These are phyloP conservation scores for Ustulina deusta DNA, from an alignment of 2,329 filamentous ascomycete genomes.

Conservation along the genomic window DNA sequence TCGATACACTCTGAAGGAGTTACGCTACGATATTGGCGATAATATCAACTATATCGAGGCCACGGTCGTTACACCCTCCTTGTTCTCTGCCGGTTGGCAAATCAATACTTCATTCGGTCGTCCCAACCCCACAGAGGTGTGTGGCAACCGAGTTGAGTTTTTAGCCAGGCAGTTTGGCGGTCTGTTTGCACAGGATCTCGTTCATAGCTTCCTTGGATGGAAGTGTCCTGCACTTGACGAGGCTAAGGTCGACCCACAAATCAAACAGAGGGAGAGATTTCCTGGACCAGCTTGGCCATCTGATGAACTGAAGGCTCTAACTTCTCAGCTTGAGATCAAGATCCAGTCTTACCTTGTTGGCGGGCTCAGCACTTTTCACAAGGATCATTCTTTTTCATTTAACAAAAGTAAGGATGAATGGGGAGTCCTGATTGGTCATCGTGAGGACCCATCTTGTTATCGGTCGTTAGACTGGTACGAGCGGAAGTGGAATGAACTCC, in stretches of 20 bases:
- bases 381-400: conserved; percentile 47
- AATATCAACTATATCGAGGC: conserved; percentile 36
- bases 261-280: conserved; percentile 21
- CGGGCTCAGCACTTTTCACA: conserved; percentile 31
- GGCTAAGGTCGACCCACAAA: conserved; percentile 17
- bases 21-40: conserved; percentile 40
- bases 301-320: conserved; percentile 34
- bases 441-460: conserved; percentile 25
- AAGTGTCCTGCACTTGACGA: conserved; percentile 44
- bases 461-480: conserved; percentile 39
- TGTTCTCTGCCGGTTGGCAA: conserved; percentile 51
- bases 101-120: conserved; percentile 46
- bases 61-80: conserved; percentile 45
- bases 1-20: conserved; percentile 38
- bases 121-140: neutral
- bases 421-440: conserved; percentile 43
- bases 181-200: conserved; percentile 42
- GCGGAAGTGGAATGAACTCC: conserved; percentile 42
- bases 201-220: conserved; percentile 38
- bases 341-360: conserved; percentile 42
- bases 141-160: conserved; percentile 39
- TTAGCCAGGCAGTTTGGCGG: conserved; percentile 49
- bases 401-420: conserved; percentile 45
- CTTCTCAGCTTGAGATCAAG: conserved; percentile 34
- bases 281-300: conserved; percentile 38